Evolutionary conservation across 371 early-diverging fungal species (phyloP), one percentile per base, ranked within the genome.

Genomic region (Apophysomyces sp.): DNA sequence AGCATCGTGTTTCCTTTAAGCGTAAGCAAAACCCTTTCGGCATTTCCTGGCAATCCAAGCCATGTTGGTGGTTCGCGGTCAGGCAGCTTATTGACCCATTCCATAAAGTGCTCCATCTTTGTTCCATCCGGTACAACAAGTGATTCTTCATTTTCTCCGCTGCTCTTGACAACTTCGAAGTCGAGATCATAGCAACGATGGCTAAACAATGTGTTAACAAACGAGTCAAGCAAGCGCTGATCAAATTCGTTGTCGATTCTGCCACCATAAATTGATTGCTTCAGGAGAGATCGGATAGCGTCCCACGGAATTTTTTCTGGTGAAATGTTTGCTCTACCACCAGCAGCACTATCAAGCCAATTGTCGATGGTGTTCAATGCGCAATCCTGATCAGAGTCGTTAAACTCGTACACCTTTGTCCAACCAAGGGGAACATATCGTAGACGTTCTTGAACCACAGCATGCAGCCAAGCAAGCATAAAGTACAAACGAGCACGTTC

Each of bases 361-460:
- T 80, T 78, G 71, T 98, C 96, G 52, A 98, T 86, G 0, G 94
- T 94, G 34, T 81, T 85, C 27, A 97, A 69, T 0, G 95, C 97
- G 72, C 93, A 94, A 32, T 94, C 94, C 73, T 92, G 90, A 77
- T 99, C 99, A 1, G 98, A 91, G 60, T 99, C 99, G 71, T 95
- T 97, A 74, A 99, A 99, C 68, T 98, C 99, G 68, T 98, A 98
- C 0, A 80, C 66, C 80, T 96, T 97, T 13, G 97, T 91, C 99
- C 99, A 99, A 28, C 99, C 99, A 28, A 99, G 76, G 40, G 99
- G 99, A 2, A 91, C 92, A 74, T 98, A 97, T 4, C 98, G 92
- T 28, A 97, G 80, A 62, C 99, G 93, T 76, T 98, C 99, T 69
- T 94, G 85, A 2, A 97, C 88, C 24, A 98, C 84, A 2, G 97